phyloP scores from a whole-genome alignment of 805 yeast species.

The Zygoascus bituminiphila region DNA sequence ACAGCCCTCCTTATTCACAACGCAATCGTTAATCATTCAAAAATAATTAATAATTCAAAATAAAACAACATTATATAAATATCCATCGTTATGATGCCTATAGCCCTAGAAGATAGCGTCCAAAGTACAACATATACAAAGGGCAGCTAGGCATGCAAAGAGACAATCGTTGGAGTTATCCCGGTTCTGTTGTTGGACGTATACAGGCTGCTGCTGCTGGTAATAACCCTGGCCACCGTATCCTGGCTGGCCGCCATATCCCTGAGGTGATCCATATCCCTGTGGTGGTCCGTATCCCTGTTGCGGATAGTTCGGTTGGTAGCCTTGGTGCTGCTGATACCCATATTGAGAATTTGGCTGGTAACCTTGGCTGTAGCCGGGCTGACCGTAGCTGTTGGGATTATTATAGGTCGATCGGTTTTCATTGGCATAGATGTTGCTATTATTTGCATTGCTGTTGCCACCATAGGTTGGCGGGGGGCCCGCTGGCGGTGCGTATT shows the following conservation, averaged over 20 bases:
- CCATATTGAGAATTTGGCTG: constrained; percentile 12
- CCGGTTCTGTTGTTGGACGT: constrained; percentile 16
- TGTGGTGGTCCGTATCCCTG: constrained; percentile 5
- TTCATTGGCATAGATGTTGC: not conserved
- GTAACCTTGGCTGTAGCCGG: constrained; percentile 9
- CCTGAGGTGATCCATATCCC: constrained; percentile 10
- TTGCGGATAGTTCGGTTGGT: constrained; percentile 10
- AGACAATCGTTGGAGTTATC: constrained; percentile 12
- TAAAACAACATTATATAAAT: too few relatives aligned
- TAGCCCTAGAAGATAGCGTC: constrained; percentile 18
- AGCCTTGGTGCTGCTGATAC: constrained; percentile 10
- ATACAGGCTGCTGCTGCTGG: constrained; percentile 13
- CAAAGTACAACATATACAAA: constrained; percentile 22
- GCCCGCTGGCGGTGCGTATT: not conserved
- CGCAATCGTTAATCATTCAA: too few relatives aligned
- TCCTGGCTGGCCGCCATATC: not conserved
- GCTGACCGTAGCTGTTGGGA: too few relatives aligned
- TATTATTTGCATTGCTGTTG: not conserved
- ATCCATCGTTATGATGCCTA: too few relatives aligned
- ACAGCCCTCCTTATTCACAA: too few relatives aligned
- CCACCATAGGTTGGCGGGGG: not conserved
- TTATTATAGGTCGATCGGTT: too few relatives aligned
- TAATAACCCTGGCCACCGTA: constrained; percentile 11
- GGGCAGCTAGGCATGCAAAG: constrained; percentile 19
- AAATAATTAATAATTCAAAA: too few relatives aligned